Evolutionary conservation across 129 eudicot species (phyloP), one percentile per base, ranked within the genome.

Genomic region (Flaveria linearis): DNA sequence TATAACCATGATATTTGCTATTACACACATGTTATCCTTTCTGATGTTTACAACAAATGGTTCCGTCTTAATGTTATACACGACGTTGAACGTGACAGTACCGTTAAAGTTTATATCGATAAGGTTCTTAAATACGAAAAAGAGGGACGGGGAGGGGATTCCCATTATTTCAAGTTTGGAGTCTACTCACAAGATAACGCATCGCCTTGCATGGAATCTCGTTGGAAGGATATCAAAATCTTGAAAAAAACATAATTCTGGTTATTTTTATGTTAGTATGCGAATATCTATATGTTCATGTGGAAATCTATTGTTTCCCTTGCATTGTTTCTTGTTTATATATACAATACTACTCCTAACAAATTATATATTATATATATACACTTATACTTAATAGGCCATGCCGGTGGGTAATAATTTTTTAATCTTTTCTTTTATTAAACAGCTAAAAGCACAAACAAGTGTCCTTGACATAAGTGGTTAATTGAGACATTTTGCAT

Each of bases 41-140:
- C 71, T 5, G 13, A 75, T 45, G 56, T 81, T 30, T 74, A 74
- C 45, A 49, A 74, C 52, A 56, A 46, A 13, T 81, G 84, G 84
- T 81, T 81, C 18, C 84, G 84, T 7, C 1, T 81, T 30, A 81
- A 81, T 42, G 80, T 81, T 30, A 81, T 81, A 20, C 84, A 74
- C 33, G 80, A 81, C 18, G 80, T 81, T 6, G 69, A 68, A 17
- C n/a, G n/a, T n/a, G 56, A 25, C 9, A 33, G 57, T 60, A 74
- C 16, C 0, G 41, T 81, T 11, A 56, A 68, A 22, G 80, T 81
- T 18, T 81, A 62, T 12, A 53, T 81, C 9, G 56, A 81, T 1
- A 71, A 80, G 43, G 17, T 64, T 43, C 72, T 75, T 6, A 81
- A 53, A 20, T 22, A 66, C 16, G 69, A 68, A 22, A 74, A 7